Evolutionary conservation across 345 rosid species (phyloP), one percentile per base, ranked within the genome.

Genomic region (Psidium friedrichsthalianum): DNA sequence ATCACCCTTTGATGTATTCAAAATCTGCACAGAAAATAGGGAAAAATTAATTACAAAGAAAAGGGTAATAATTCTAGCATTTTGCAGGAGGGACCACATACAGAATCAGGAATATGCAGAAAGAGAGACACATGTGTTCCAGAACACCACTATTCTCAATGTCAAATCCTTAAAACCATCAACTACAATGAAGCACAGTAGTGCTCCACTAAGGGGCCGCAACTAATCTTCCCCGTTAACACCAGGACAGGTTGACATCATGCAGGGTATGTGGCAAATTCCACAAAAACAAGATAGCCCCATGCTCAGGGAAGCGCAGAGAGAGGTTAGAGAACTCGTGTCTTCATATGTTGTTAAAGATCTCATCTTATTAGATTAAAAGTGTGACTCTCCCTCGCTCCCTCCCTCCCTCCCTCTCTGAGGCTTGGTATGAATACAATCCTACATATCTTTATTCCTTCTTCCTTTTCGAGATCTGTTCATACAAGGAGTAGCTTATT

Each of bases 1-100:
- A 86, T 82, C 87, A 78, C 98, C 98, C 87, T 94, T 95, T 61
- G 96, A 92, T 89, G 98, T 95, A 88, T 88, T 93, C 86, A 95
- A 83, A 92, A 93, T 90, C 98, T 95, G 86, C 86, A 92, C 42
- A 86, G 74, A 84, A 83, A 49, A 49, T 6, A 74, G 74, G 51
- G 80, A 82, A 82, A 76, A 40, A 84, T 27, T 20, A 51, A 18
- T 59, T 21, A 83, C 55, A 32, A 69, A 36, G 76, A 64, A 64
- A 32, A 32, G 25, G 64, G 81, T 53, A 29, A 83, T 55, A 83
- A 83, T 22, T 52, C 51, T 53, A 16, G 40, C 56, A 82, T n/a
- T 53, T 53, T 83, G 64, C 80, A 36, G 16, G 49, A 55, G 14
- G 42, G 83, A 53, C 59, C 56, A 55, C 84, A 82, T 10, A 52